These are phyloP conservation scores for Ustilago tritici DNA, from an alignment of 1,284 basidiomycete genomes.

Conservation along the genomic window DNA sequence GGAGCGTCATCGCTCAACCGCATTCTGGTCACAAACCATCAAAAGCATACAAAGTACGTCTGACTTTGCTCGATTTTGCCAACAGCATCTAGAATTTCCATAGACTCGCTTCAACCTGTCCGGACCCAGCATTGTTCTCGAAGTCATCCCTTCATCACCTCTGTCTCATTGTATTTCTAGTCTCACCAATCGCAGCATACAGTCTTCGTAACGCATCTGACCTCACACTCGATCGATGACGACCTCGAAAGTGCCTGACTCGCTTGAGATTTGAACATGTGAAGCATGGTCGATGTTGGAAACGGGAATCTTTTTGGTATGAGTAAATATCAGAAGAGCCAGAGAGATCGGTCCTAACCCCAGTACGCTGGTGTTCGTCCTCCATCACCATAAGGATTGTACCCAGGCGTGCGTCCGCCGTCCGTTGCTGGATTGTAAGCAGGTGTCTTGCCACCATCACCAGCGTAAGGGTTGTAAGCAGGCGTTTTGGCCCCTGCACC, in stretches of 20 bases:
- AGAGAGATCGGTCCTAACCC: not conserved
- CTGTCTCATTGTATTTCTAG: not conserved
- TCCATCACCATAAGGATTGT: constrained; percentile 49
- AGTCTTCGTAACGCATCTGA: not conserved
- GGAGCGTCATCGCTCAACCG: constrained; percentile 20
- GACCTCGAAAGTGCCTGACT: constrained; percentile 2
- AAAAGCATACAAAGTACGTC: constrained; percentile 26
- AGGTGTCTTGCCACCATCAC: constrained; percentile 58
- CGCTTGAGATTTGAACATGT: not conserved
- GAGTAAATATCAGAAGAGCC: not conserved
- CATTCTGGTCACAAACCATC: constrained; percentile 18
- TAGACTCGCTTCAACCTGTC: not conserved
- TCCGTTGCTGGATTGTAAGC: constrained; percentile 58
- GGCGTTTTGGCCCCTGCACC: constrained; percentile 28
- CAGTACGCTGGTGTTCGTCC: constrained; percentile 45
- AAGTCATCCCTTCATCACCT: not conserved
- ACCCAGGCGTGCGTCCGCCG: constrained; percentile 51
- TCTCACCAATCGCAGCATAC: not conserved
- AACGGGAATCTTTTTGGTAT: constrained; percentile 12
- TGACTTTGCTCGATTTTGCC: constrained; percentile 23
- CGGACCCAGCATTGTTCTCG: not conserved
- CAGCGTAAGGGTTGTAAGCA: constrained; percentile 50
- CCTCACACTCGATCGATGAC: not conserved
- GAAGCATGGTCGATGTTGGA: not conserved
- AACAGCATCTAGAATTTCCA: constrained; percentile 7